Evolutionary conservation across 2,329 filamentous ascomycete genomes (phyloP), one percentile per base, ranked within the genome.

Genomic region (Emergomyces pasteurianus): DNA sequence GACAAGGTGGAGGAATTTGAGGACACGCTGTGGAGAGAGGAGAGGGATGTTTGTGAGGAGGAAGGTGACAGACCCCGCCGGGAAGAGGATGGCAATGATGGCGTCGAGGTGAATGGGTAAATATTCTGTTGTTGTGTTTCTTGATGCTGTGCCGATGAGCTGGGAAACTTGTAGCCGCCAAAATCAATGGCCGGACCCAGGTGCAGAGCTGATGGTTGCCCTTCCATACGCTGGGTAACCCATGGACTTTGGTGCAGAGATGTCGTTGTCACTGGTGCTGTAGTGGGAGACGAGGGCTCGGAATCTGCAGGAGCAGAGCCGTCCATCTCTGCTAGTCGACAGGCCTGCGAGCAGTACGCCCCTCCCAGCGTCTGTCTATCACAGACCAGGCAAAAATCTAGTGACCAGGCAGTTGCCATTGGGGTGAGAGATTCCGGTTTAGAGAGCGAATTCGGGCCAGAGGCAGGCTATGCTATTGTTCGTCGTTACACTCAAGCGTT

Each of bases 361-460:
- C 86, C 86, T 61, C 86, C 86, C 65, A 89, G 83, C 63, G 88
- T 91, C 77, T 95, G 89, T 78, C 88, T 87, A 78, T 96, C 92
- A 80, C 92, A 96, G 79, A 88, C 86, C 69, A 96, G 85, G 81
- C 92, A 96, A 83, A 90, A 96, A 76, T 95, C 87, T 75, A 88
- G 89, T 69, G 89, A 89, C 90, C 92, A 96, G 71, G 70, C 70
- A 26, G 71, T 72, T 26, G 73, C 68, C 72, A 75, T 75, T 31
- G n/a, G n/a, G n/a, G 38, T 26, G 36, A 28, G n/a, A n/a, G 2
- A 6, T 34, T 54, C 16, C 38, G 31, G 28, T 23, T 58, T 8
- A 18, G n/a, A 14, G 2, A 10, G 8, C 6, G 34, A n/a, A 23
- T 23, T 26, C 28, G 42, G 50, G 46, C 46, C 31, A 38, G 46